Percentiles rank a stretch among this genome's conserved stretches.
These are phyloP conservation scores for Apiotrichum montevideense DNA, from an alignment of 1,284 basidiomycete species.

Conservation along the genomic window DNA sequence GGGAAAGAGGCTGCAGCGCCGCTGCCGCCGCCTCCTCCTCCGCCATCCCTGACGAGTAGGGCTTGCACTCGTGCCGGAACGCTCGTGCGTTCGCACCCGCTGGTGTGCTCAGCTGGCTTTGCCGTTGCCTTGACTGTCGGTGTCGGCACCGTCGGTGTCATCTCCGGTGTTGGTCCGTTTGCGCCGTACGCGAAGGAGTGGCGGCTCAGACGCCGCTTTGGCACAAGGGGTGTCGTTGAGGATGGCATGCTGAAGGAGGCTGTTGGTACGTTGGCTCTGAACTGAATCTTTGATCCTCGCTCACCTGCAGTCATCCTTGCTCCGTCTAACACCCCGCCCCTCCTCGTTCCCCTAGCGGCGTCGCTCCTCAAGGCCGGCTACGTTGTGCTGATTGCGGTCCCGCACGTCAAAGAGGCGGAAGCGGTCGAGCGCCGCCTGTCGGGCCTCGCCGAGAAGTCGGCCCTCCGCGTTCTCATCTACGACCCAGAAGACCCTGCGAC, in stretches of 20 bases:
- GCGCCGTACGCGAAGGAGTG: constrained; percentile 7
- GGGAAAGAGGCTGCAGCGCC: constrained; percentile 29
- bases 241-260: constrained; percentile 46
- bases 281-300: background rate
- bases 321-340: constrained; percentile 37
- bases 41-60: constrained; percentile 8
- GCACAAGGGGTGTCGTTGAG: constrained; percentile 30
- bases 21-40: constrained; percentile 30
- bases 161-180: constrained; percentile 13
- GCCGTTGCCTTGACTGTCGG: constrained; percentile 27
- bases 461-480: constrained; percentile 43
- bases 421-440: constrained; percentile 37
- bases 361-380: constrained; percentile 43
- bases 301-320: constrained; percentile 36
- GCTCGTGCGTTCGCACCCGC: constrained; percentile 21
- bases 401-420: constrained; percentile 43
- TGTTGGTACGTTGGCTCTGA: constrained; percentile 27
- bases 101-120: constrained; percentile 19
- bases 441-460: constrained; percentile 35
- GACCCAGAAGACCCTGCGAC: constrained; percentile 43
- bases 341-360: constrained; percentile 38
- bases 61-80: constrained; percentile 12
- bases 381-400: constrained; percentile 44
- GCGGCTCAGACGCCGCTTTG: constrained; percentile 21
- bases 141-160: constrained; percentile 25